A percentile compares a stretch with the other conserved stretches of the same genome.
Evolutionary conservation across 495 filamentous ascomycete species (phyloP).

Genomic region (Lasiosphaeris hirsuta): DNA sequence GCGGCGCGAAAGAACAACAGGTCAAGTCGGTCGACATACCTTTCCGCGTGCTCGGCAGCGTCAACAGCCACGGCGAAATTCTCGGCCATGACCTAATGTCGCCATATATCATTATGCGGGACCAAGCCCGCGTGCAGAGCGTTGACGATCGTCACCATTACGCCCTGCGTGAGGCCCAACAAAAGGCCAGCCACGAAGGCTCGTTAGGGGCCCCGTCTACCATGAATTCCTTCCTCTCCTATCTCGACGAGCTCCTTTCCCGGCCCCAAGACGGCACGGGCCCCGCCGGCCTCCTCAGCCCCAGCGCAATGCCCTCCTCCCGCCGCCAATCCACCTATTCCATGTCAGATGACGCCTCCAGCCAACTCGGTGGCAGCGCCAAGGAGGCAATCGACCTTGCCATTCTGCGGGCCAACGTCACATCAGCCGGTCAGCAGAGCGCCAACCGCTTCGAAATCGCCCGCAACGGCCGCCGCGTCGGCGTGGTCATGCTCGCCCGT

Average conservation of each 20-base stretch:
- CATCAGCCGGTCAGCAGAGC: conserved; percentile 57
- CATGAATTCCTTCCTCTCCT: conserved; percentile 65
- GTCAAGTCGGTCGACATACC: conserved; percentile 90
- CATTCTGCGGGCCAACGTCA: conserved; percentile 72
- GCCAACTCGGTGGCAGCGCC: conserved; percentile 41
- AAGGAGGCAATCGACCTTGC: conserved; percentile 90
- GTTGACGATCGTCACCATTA: conserved; percentile 33
- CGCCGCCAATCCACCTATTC: conserved; percentile 49
- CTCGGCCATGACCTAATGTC: conserved; percentile 84
- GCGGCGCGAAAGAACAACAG: conserved; percentile 70
- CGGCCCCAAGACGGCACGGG: conserved; percentile 51
- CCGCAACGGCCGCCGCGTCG: conserved; percentile 79
- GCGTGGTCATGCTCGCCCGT: conserved; percentile 81
- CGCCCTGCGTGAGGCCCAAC: conserved; percentile 1
- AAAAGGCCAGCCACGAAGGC: conserved; percentile 11
- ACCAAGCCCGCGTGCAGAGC: conserved; percentile 65
- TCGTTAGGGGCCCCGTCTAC: conserved; percentile 29
- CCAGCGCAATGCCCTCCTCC: conserved; percentile 57
- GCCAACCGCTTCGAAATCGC: conserved; percentile 92
- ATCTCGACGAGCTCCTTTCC: conserved; percentile 76
- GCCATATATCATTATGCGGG: conserved; percentile 85
- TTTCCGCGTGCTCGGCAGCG: conserved; percentile 89
- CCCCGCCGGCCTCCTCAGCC: conserved; percentile 59
- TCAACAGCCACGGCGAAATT: conserved; percentile 65
- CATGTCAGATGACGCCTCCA: conserved; percentile 31